phyloP scores from a whole-genome alignment of 805 yeast genomes.

The Spathaspora hagerdaliae region DNA sequence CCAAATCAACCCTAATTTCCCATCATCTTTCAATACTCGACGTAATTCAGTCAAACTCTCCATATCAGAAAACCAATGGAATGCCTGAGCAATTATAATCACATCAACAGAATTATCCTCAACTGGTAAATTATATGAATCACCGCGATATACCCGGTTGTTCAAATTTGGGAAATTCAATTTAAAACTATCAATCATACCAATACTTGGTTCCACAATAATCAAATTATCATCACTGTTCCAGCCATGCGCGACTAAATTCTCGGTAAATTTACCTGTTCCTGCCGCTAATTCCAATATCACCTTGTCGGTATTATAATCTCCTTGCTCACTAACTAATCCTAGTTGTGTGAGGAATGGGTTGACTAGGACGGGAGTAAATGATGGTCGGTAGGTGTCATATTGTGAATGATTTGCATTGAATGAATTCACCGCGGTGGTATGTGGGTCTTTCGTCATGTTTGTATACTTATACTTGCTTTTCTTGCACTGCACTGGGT shows the following conservation, averaged over 20 bases:
- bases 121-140: constrained; percentile 46
- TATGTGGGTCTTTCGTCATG: constrained; percentile 10
- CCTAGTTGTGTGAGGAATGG: constrained; percentile 37
- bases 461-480: too few relatives aligned
- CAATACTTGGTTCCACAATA: constrained; percentile 54
- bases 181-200: constrained; percentile 50
- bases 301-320: constrained; percentile 14
- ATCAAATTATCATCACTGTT: constrained; percentile 25
- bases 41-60: constrained; percentile 45
- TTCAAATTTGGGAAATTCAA: constrained; percentile 43
- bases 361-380: constrained; percentile 37
- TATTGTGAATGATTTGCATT: constrained; percentile 48
- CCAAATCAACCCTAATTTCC: constrained; percentile 56
- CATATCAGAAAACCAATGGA: constrained; percentile 61
- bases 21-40: constrained; percentile 46
- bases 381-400: constrained; percentile 51
- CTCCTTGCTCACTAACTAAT: constrained; percentile 15
- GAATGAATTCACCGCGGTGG: constrained; percentile 46
- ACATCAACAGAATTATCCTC: constrained; percentile 44
- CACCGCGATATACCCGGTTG: constrained; percentile 26
- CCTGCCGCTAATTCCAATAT: constrained; percentile 57
- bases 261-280: constrained; percentile 58
- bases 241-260: constrained; percentile 39
- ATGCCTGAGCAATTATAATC: constrained; percentile 56
- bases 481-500: too few relatives aligned